These are phyloP conservation scores for Zarea fungicola DNA, from an alignment of 2,329 filamentous ascomycete genomes.

Conservation along the genomic window DNA sequence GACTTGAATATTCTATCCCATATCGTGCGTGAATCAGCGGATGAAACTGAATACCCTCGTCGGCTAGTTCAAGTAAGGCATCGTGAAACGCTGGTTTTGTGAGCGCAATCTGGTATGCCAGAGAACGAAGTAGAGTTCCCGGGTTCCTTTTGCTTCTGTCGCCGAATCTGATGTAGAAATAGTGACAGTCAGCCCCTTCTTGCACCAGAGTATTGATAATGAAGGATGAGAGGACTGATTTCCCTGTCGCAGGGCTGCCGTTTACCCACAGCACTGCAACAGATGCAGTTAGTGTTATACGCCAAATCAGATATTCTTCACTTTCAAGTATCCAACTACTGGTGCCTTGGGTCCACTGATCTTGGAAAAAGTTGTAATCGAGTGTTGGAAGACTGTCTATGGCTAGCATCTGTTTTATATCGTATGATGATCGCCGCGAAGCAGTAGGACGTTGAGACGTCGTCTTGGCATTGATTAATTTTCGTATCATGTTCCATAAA, in stretches of 20 bases:
- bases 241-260: neutral
- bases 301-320: neutral
- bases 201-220: neutral
- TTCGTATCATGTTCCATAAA: neutral
- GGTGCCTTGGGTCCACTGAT: neutral
- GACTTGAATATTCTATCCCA: conserved; percentile 30
- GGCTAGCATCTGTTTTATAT: neutral
- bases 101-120: conserved; percentile 27
- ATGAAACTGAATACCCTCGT: conserved; percentile 22
- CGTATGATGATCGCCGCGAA: neutral
- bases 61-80: conserved; percentile 20
- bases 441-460: no score
- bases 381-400: neutral
- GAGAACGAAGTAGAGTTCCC: conserved; percentile 22
- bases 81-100: conserved; percentile 16
- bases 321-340: neutral
- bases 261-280: neutral
- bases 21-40: conserved; percentile 19
- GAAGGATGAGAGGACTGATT: neutral
- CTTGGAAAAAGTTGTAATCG: neutral
- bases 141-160: conserved; percentile 6
- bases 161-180: neutral
- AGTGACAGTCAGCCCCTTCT: neutral
- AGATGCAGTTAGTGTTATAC: neutral
- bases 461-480: neutral